phyloP scores from a whole-genome alignment of 2,329 filamentous ascomycete species.

The Thielaviopsis cerberus region DNA sequence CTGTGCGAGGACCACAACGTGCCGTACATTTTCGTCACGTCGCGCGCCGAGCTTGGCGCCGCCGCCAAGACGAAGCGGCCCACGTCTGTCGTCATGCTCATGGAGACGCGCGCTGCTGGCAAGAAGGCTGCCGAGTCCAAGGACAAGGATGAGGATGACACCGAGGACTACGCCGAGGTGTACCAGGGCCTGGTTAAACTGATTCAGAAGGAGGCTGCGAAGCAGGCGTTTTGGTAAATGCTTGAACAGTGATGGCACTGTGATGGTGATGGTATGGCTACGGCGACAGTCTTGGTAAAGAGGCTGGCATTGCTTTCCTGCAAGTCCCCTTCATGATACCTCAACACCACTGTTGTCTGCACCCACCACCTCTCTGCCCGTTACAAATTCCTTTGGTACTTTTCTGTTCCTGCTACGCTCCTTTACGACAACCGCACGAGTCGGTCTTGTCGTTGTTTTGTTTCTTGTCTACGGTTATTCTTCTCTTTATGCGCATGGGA shows the following conservation, averaged over 20 bases:
- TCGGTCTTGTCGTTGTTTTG: background rate
- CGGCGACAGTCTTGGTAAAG: no score
- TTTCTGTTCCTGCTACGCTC: background rate
- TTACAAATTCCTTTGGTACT: background rate
- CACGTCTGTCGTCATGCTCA: slow-evolving; percentile 86
- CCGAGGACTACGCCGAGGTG: slow-evolving; percentile 42
- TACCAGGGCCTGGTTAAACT: slow-evolving; percentile 49
- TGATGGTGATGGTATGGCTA: background rate
- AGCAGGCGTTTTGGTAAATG: slow-evolving; percentile 30
- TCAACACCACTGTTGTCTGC: no score
- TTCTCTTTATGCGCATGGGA: background rate
- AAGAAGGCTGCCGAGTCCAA: slow-evolving; percentile 26
- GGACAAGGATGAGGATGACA: slow-evolving; percentile 30
- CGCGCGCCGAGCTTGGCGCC: slow-evolving; percentile 79
- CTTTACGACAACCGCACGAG: background rate
- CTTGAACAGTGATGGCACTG: background rate
- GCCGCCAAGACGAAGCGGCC: slow-evolving; percentile 90
- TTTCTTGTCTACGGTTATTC: background rate
- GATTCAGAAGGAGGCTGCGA: slow-evolving; percentile 44
- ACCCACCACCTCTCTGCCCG: background rate
- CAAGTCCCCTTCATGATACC: no score
- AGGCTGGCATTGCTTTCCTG: no score
- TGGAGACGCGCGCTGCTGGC: slow-evolving; percentile 33
- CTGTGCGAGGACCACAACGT: slow-evolving; percentile 97
- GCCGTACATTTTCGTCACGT: slow-evolving; percentile 87